Percentiles rank a stretch among this genome's conserved stretches.
Evolutionary conservation across 2,329 filamentous ascomycete species (phyloP).

Genomic region (Aspergillus udagawae): DNA sequence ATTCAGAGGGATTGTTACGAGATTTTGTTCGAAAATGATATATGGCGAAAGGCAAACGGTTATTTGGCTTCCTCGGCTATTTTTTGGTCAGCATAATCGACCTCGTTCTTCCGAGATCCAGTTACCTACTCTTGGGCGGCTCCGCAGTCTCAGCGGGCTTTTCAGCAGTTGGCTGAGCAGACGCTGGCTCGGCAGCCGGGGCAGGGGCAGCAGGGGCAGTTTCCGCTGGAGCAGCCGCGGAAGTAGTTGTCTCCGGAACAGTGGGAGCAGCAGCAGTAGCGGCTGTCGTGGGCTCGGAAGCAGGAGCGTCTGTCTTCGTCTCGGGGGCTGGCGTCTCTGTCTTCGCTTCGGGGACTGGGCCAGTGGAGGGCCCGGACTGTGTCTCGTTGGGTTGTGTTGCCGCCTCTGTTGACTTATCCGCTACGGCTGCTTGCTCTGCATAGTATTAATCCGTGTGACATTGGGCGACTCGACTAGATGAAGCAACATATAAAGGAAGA

Average conservation of each 20-base stretch:
- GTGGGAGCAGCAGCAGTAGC: slow-evolving; percentile 2
- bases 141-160: slow-evolving; percentile 12
- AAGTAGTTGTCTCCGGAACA: slow-evolving; percentile 7
- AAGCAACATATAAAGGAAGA: background rate
- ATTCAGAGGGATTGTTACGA: background rate
- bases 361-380: slow-evolving; percentile 10
- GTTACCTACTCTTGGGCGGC: slow-evolving; percentile 8
- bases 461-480: background rate
- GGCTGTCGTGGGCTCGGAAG: background rate
- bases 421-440: slow-evolving; percentile 3
- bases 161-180: slow-evolving; percentile 2
- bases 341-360: slow-evolving; percentile 4
- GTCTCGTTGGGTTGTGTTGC: slow-evolving; percentile 2
- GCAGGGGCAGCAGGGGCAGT: background rate
- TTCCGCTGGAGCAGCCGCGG: background rate
- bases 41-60: background rate
- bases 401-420: slow-evolving; percentile 11
- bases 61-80: slow-evolving; percentile 6
- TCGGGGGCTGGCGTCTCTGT: slow-evolving; percentile 6
- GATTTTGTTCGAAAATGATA: background rate
- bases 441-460: background rate
- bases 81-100: slow-evolving; percentile 2
- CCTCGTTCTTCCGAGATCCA: background rate
- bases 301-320: slow-evolving; percentile 6
- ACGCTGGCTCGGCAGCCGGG: slow-evolving; percentile 2